Evolutionary conservation across 1,139 yeast genomes (phyloP).

Genomic region (Hansenula lynferdii): DNA sequence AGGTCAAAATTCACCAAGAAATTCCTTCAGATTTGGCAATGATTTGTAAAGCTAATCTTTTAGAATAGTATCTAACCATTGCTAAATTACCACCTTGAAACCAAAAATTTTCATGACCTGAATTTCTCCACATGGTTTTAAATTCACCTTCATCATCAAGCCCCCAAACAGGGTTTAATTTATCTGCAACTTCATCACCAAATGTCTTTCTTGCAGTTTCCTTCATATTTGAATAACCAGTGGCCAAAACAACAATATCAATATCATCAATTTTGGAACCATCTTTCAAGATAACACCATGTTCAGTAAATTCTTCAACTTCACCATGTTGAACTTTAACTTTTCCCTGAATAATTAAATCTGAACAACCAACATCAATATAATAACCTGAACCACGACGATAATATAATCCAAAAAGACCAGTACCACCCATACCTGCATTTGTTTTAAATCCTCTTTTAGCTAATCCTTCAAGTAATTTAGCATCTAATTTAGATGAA

Average conservation of each 20-base stretch:
- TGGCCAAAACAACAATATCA: conserved; percentile 38
- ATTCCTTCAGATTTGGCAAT: conserved; percentile 26
- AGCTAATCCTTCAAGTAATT: conserved; percentile 27
- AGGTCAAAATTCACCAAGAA: conserved; percentile 2
- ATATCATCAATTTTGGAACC: conserved; percentile 30
- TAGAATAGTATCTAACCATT: conserved; percentile 39
- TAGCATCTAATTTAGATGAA: conserved; percentile 28
- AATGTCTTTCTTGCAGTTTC: conserved; percentile 34
- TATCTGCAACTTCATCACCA: conserved; percentile 30
- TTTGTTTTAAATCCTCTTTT: conserved; percentile 35
- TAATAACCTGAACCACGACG: conserved; percentile 43
- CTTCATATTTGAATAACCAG: conserved; percentile 39
- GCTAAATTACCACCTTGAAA: conserved; percentile 48
- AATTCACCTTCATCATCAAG: conserved; percentile 34
- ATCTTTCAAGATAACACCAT: conserved; percentile 35
- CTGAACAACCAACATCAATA: conserved; percentile 40
- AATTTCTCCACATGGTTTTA: conserved; percentile 32
- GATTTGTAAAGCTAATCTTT: conserved; percentile 31
- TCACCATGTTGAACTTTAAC: conserved; percentile 33
- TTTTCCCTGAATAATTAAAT: conserved; percentile 33
- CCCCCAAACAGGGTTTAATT: conserved; percentile 33
- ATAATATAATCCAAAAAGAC: conserved; percentile 34
- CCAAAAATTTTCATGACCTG: conserved; percentile 35
- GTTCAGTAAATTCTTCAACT: conserved; percentile 30
- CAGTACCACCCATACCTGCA: conserved; percentile 39